Evolutionary conservation across 768 basidiomycete species (phyloP).

Genomic region (Suillus sp.): DNA sequence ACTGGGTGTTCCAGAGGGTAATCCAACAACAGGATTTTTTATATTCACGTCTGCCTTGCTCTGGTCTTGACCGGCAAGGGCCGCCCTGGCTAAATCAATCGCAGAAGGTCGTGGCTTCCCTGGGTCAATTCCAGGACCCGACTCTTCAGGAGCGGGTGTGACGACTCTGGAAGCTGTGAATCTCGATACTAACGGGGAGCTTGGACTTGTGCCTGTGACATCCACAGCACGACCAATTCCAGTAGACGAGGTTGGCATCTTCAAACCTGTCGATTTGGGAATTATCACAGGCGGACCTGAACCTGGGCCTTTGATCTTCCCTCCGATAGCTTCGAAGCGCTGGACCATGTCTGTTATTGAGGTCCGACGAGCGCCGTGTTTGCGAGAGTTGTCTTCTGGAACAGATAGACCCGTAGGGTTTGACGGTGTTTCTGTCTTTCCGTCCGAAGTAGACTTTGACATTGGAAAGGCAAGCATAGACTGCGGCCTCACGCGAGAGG

Average conservation of each 20-base stretch:
- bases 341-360: slow-evolving; percentile 90
- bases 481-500: slow-evolving; percentile 66
- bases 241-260: slow-evolving; percentile 19
- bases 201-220: slow-evolving; percentile 19
- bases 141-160: slow-evolving; percentile 16
- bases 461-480: slow-evolving; percentile 77
- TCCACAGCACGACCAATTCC: slow-evolving; percentile 24
- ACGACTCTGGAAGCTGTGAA: slow-evolving; percentile 24
- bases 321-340: slow-evolving; percentile 70
- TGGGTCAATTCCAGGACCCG: slow-evolving; percentile 15
- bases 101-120: slow-evolving; percentile 24
- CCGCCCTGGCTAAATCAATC: slow-evolving; percentile 15
- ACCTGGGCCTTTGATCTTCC: slow-evolving; percentile 34
- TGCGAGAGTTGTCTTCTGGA: slow-evolving; percentile 48
- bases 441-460: slow-evolving; percentile 42
- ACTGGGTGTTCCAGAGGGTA: slow-evolving; percentile 25
- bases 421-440: slow-evolving; percentile 35
- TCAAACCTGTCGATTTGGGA: slow-evolving; percentile 34
- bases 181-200: slow-evolving; percentile 29
- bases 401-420: slow-evolving; percentile 43
- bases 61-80: slow-evolving; percentile 24
- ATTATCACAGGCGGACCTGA: slow-evolving; percentile 32
- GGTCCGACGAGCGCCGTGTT: slow-evolving; percentile 51
- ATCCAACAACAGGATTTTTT: slow-evolving; percentile 25
- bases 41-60: slow-evolving; percentile 15